These are phyloP conservation scores for Hypoxylon fuscum DNA, from an alignment of 495 filamentous ascomycete genomes.

Conservation along the genomic window DNA sequence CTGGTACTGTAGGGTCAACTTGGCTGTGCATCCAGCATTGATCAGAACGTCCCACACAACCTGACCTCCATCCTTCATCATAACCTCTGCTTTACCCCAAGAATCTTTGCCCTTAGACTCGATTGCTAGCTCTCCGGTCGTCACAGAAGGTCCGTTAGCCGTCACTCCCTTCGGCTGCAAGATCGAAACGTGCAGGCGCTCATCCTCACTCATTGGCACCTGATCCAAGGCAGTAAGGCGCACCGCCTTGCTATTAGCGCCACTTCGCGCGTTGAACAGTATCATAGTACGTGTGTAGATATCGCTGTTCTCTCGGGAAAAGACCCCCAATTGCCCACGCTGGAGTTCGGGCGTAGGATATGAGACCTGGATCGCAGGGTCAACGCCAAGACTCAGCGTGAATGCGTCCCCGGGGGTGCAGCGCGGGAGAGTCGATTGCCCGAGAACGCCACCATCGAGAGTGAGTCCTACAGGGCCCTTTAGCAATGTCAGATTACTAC, in stretches of 20 bases:
- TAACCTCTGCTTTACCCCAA: conserved; percentile 61
- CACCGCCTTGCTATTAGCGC: conserved; percentile 52
- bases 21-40: conserved; percentile 63
- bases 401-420: conserved; percentile 70
- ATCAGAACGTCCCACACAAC: conserved; percentile 68
- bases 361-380: conserved; percentile 67
- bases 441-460: conserved; percentile 74
- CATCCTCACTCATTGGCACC: conserved; percentile 72
- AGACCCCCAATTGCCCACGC: conserved; percentile 59
- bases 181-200: conserved; percentile 64
- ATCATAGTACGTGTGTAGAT: conserved; percentile 65
- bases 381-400: conserved; percentile 69
- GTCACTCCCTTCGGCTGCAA: conserved; percentile 62
- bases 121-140: conserved; percentile 42
- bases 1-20: conserved; percentile 71
- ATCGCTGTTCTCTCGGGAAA: conserved; percentile 66
- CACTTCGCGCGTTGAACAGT: conserved; percentile 67
- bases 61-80: conserved; percentile 67
- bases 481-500: conserved; percentile 65
- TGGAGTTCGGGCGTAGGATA: conserved; percentile 71
- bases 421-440: conserved; percentile 64
- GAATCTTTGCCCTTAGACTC: conserved; percentile 38
- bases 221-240: conserved; percentile 70
- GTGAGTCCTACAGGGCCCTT: conserved; percentile 69
- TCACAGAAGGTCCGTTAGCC: conserved; percentile 52